These are phyloP conservation scores for Barnettozyma wickerhamii DNA, from an alignment of 805 yeast genomes.

Conservation along the genomic window DNA sequence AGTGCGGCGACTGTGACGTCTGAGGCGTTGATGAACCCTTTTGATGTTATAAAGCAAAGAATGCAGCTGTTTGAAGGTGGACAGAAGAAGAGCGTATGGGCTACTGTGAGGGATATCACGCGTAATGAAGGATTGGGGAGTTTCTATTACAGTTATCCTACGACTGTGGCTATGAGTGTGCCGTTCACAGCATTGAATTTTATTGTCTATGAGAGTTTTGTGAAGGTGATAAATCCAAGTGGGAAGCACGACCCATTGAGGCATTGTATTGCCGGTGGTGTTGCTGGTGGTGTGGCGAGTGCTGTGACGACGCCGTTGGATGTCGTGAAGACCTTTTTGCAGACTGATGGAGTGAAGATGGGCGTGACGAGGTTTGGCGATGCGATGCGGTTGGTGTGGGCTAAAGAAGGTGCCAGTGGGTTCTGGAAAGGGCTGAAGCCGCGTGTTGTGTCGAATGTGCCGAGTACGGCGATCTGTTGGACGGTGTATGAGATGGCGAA, in stretches of 20 bases:
- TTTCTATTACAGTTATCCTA: conserved; percentile 89
- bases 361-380: conserved; percentile 52
- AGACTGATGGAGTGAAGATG: conserved; percentile 62
- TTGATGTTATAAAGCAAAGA: conserved; percentile 92
- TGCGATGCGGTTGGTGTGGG: conserved; percentile 67
- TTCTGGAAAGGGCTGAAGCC: conserved; percentile 86
- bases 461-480: conserved; percentile 96
- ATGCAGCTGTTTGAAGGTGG: conserved; percentile 56
- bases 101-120: conserved; percentile 14
- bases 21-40: conserved; percentile 96
- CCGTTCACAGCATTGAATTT: conserved; percentile 95
- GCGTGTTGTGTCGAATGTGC: conserved; percentile 86
- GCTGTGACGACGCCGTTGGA: conserved; percentile 94
- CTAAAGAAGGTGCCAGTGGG: conserved; percentile 55
- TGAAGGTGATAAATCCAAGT: conserved; percentile 71
- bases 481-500: conserved; percentile 98
- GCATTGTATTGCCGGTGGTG: conserved; percentile 89
- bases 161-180: conserved; percentile 87
- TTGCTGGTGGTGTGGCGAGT: conserved; percentile 94
- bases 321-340: conserved; percentile 86
- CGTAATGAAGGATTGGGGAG: conserved; percentile 64
- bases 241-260: conserved; percentile 81
- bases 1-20: conserved; percentile 88
- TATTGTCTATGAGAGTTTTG: conserved; percentile 81
- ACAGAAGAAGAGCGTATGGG: conserved; percentile 3